Base-by-base conservation (phyloP, 129 eudicot genomes). In the Daucus carota region DNA sequence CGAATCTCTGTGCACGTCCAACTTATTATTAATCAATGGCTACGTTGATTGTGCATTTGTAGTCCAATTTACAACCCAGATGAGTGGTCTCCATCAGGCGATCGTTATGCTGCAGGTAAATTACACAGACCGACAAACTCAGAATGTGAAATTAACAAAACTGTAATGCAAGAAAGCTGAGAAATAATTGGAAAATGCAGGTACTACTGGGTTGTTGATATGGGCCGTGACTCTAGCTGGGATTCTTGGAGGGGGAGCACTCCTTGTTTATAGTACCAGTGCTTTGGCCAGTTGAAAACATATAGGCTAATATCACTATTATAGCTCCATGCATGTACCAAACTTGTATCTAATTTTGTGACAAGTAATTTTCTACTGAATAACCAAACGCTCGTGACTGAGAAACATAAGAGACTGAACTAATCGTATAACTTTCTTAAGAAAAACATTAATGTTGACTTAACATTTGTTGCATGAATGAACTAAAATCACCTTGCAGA, bases 201-300 rank as follows among this genome's bases (percentile, higher is more conserved):
- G 97, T 15, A 87, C 52, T 28, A 94, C 96, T 54, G 98, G 98
- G 5, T 79, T 94, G 80, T 84, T 89, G 84, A 87, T 94, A 42
- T 91, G 98, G 98, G 98, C 93, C 1, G 86, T 91, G 28, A 94
- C 98, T 42, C 82, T 94, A 28, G 87, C 83, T 38, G 97, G 97
- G 26, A 70, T 72, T 72, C 75, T 72, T 26, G 75, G 75, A 43
- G 75, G 75, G 11, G 75, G 75, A 20, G 75, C 75, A 26, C 57
- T 72, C 2, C 75, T 72, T 43, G 75, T 72, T 13, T 72, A 72
- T 29, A 72, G 54, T 45, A 72, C 75, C 32, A 72, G 75, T 72
- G 75, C 75, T 43, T 43, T 72, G 57, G 36, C 36, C 6, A 43
- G 38, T 28, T 72, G 43, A 24, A 70, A 22, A 18, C 6, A n/a